phyloP scores from a whole-genome alignment of 192 early-diverging fungal species.

The Geosiphon pyriformis region DNA sequence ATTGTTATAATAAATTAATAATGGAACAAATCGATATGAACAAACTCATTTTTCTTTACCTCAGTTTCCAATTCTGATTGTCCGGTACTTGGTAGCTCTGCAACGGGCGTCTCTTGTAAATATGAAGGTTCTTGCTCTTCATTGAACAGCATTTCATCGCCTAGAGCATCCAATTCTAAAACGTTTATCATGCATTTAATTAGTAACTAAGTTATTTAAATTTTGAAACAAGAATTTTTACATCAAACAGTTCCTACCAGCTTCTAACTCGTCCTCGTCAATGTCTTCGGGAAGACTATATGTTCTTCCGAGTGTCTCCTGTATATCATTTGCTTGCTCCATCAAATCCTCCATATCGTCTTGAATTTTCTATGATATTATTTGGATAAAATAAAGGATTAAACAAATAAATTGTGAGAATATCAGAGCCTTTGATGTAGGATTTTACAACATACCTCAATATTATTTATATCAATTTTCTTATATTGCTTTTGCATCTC shows the following conservation, averaged over 20 bases:
- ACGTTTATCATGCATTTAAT: neutral
- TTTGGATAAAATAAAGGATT: conserved; percentile 8
- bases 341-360: conserved; percentile 98
- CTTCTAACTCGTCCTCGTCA: conserved; percentile 96
- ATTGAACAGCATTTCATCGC: conserved; percentile 79
- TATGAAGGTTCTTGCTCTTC: conserved; percentile 82
- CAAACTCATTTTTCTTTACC: conserved; percentile 29
- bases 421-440: neutral
- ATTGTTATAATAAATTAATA: conserved; percentile 1
- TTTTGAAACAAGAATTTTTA: too few relatives aligned
- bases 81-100: conserved; percentile 43
- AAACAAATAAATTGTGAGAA: neutral
- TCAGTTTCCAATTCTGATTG: conserved; percentile 42
- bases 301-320: conserved; percentile 87
- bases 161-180: conserved; percentile 90
- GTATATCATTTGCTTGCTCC: conserved; percentile 96
- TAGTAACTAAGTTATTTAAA: conserved; percentile 4
- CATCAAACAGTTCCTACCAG: conserved; percentile 44
- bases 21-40: conserved; percentile 1
- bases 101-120: conserved; percentile 60
- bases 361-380: conserved; percentile 67
- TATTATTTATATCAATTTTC: conserved; percentile 88
- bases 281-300: conserved; percentile 94
- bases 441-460: conserved; percentile 61
- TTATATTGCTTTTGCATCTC: conserved; percentile 96